Base-by-base conservation (phyloP, 2,329 filamentous ascomycete species). In the Penicillium sp. region DNA sequence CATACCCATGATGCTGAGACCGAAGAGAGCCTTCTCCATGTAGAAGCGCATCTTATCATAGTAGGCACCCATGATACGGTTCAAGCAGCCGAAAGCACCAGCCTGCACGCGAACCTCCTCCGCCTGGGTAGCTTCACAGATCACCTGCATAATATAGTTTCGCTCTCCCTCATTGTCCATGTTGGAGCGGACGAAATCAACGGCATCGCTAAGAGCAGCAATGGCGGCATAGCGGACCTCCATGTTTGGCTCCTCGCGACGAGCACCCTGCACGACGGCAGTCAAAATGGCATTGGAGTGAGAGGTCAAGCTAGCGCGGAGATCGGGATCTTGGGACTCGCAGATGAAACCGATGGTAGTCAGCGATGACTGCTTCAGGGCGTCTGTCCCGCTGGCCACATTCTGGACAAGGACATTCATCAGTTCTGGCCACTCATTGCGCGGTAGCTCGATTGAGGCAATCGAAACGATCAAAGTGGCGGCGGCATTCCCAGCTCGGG, bases 11-110 rank as follows among this genome's bases (percentile, higher is more conserved):
- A 98, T 95, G 33, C 93, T 98, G 35, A 98, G 81, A 50, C 93
- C 93, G 64, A 98, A 98, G 38, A 98, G 81, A 31, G 93, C 93
- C 82, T 97, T 97, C 80, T 98, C 93, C 93, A 98, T 98, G 78
- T 98, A 98, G 75, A 96, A 98, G 65, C 91, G 87, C 93, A 98
- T 98, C 77, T 96, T 95, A 66, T 98, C 93, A 72, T 98, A 98
- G 80, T 98, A 98, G 56, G 96, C 82, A 53, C 82, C 88, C 93
- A 98, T 98, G 72, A 98, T 97, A 66, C 93, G 85, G 81, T 98
- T 98, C 61, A 98, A 77, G 72, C 93, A 97, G 63, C 93, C 93
- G 70, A 96, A 98, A 38, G 93, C 89, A 54, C 90, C 91, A 70
- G 95, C 89, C 74, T 97, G 91, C 71, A 98, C 95, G 67, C 90